A percentile compares a stretch with the other conserved stretches of the same genome.
These are phyloP conservation scores for Neofusicoccum sp. DNA, from an alignment of 2,329 filamentous ascomycete species.

Conservation along the genomic window DNA sequence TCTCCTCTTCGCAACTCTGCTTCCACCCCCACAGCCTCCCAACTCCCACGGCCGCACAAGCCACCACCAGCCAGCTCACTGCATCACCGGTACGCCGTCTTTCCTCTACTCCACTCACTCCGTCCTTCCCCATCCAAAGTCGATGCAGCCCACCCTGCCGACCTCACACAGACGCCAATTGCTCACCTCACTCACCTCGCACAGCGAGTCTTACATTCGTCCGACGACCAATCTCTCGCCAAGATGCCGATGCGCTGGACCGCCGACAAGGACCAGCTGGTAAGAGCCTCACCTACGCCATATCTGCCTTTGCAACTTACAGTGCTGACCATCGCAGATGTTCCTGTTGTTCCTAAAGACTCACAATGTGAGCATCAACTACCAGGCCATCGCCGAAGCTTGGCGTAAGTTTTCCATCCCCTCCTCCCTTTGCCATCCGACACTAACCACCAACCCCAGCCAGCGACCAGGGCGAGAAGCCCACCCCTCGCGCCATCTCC, in stretches of 20 bases:
- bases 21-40: not conserved
- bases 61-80: not conserved
- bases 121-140: not conserved
- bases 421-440: too few relatives aligned
- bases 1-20: not conserved
- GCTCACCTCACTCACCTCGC: not conserved
- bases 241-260: constrained; percentile 30
- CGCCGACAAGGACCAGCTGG: constrained; percentile 26
- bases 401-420: constrained; percentile 10
- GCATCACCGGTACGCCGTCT: not conserved
- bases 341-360: constrained; percentile 11
- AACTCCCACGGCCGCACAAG: not conserved
- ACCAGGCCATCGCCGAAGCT: not conserved
- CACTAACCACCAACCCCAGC: not conserved
- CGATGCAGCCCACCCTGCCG: not conserved
- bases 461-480: constrained; percentile 9
- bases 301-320: not conserved
- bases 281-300: not conserved
- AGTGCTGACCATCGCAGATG: not conserved
- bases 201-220: too few relatives aligned
- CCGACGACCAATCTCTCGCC: not conserved
- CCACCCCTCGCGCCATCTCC: constrained; percentile 17
- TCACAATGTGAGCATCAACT: not conserved
- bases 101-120: not conserved
- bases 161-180: too few relatives aligned